Base-by-base conservation (phyloP, 139 green algal species). In the Closterium sp. region DNA sequence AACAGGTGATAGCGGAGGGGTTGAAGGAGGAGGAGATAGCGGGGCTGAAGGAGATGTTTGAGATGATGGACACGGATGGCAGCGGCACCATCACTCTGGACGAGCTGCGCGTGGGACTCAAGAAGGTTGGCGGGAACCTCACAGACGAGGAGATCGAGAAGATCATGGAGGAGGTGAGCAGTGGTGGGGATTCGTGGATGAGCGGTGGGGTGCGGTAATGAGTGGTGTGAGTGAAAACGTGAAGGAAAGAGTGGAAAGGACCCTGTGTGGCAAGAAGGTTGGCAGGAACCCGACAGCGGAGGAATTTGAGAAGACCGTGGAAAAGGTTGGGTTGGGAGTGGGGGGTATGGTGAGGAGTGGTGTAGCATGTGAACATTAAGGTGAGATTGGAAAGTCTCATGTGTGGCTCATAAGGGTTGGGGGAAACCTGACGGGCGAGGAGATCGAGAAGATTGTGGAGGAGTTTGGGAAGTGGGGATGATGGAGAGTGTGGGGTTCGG, bases 1-100 rank as follows among this genome's bases (percentile, higher is more conserved):
- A 50, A 28, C 97, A 98, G 94, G 96, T 98, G 24, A 94, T 96
- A 30, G 96, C 96, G 21, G 42, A 93, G 34, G 95, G 93, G 86
- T 88, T 97, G 73, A 89, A 62, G 6, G 88, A 94, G 86, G 94
- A 95, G 13, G 95, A 96, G 85, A 96, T 97, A 28, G 93, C 89
- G 28, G 93, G 95, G 6, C 93, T 97, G 30, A 95, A 95, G 28
- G 90, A 96, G 85, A 93, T 96, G 89, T 97, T 97, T 89, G 28
- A 94, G 32, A 89, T 93, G 4, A 93, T 97, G 88, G 38, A 50
- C 38, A 50, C 38, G 38, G 38, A 50, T 50, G 38, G 38, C 38
- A 50, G 38, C 38, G 38, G 96, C 50, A 94, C 94, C 32, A 97
- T 97, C 90, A 95, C 93, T 27, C 92, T 96, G 87, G 86, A 93